phyloP scores from a whole-genome alignment of 2,329 filamentous ascomycete genomes.

The Alternaria brassicicola region DNA sequence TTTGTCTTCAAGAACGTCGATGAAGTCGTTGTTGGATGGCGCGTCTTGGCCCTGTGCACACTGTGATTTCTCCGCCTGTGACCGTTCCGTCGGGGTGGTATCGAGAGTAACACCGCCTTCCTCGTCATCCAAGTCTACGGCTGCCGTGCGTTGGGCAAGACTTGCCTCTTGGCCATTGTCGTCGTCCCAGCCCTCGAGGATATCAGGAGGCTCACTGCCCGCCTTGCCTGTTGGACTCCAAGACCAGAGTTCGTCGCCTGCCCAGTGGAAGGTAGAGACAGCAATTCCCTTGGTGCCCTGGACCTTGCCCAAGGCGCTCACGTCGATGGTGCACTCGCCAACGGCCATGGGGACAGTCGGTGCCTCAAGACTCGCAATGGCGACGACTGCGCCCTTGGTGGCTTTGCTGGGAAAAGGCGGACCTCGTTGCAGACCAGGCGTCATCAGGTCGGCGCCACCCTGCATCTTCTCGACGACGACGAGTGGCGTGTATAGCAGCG shows the following conservation, averaged over 20 bases:
- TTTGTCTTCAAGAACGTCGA: conserved; percentile 52
- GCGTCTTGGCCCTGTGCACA: conserved; percentile 45
- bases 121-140: conserved; percentile 52
- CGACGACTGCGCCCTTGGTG: conserved; percentile 66
- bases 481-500: conserved; percentile 67
- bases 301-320: conserved; percentile 61
- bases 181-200: conserved; percentile 59
- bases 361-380: conserved; percentile 64
- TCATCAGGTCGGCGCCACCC: conserved; percentile 72
- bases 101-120: conserved; percentile 56
- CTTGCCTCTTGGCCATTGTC: conserved; percentile 39
- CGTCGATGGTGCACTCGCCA: conserved; percentile 68
- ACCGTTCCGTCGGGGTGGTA: conserved; percentile 34
- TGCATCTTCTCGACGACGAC: conserved; percentile 68
- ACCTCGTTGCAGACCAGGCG: conserved; percentile 67
- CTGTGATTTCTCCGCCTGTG: conserved; percentile 42
- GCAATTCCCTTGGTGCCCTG: conserved; percentile 68
- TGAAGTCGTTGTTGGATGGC: conserved; percentile 38
- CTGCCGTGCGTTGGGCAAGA: conserved; percentile 50
- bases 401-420: conserved; percentile 67
- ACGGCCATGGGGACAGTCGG: conserved; percentile 68
- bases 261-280: conserved; percentile 70
- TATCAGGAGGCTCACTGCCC: conserved; percentile 60
- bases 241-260: conserved; percentile 71
- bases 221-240: conserved; percentile 63